These are phyloP conservation scores for Metschnikowia aberdeeniae DNA, from an alignment of 805 yeast species.

Conservation along the genomic window DNA sequence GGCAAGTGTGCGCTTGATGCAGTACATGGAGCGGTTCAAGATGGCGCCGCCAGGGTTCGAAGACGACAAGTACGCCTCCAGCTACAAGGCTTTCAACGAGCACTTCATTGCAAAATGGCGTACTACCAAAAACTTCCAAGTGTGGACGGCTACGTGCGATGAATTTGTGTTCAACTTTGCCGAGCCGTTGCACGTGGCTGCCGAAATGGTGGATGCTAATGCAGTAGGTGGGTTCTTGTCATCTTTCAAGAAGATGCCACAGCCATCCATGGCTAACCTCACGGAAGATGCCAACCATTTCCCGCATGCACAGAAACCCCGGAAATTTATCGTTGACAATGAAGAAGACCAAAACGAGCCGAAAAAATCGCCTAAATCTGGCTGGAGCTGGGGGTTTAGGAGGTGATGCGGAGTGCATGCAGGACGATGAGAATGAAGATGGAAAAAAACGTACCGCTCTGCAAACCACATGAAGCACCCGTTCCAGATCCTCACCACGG, in stretches of 20 bases:
- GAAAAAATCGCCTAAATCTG: slow-evolving; percentile 5
- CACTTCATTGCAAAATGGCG: slow-evolving; percentile 34
- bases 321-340: slow-evolving; percentile 12
- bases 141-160: slow-evolving; percentile 40
- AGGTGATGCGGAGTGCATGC: slow-evolving; percentile 8
- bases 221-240: slow-evolving; percentile 12
- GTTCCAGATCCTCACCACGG: slow-evolving; percentile 53
- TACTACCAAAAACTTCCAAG: slow-evolving; percentile 30
- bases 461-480: slow-evolving; percentile 57
- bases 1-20: slow-evolving; percentile 65
- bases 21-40: slow-evolving; percentile 42
- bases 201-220: slow-evolving; percentile 15
- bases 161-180: slow-evolving; percentile 43
- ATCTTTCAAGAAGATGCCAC: slow-evolving; percentile 14
- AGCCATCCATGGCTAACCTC: slow-evolving; percentile 3
- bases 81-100: slow-evolving; percentile 26
- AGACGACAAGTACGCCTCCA: slow-evolving; percentile 22
- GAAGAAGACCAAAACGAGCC: slow-evolving; percentile 1
- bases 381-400: slow-evolving; percentile 18
- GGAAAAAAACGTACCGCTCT: slow-evolving; percentile 3
- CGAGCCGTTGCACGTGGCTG: slow-evolving; percentile 37
- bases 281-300: slow-evolving; percentile 13
- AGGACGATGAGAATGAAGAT: slow-evolving; percentile 10
- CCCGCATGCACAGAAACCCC: slow-evolving; percentile 17
- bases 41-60: slow-evolving; percentile 42